Conservation (phyloP, 1,139 yeast species). For the Pneumocystis murina region DNA sequence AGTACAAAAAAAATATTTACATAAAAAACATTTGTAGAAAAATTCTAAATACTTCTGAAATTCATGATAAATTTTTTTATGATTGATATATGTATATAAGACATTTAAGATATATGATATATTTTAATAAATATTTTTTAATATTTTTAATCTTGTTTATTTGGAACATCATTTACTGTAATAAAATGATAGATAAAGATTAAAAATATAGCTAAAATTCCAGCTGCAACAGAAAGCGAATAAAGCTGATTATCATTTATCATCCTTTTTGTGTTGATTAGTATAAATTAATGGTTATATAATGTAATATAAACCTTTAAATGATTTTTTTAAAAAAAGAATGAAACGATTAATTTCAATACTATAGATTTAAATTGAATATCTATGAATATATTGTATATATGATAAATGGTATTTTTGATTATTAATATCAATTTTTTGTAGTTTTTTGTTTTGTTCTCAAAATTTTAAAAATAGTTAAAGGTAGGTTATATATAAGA, state of each 20-base stretch:
- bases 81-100: background rate
- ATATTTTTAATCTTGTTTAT: background rate
- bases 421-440: background rate
- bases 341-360: background rate
- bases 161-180: background rate
- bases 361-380: background rate
- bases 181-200: background rate
- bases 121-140: background rate
- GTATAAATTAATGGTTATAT: background rate
- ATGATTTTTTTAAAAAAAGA: background rate
- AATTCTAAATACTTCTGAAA: background rate
- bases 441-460: background rate
- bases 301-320: background rate
- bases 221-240: background rate
- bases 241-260: background rate
- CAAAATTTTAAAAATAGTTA: no score
- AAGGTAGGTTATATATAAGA: no score
- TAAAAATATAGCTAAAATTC: background rate
- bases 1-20: no score
- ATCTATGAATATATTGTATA: background rate
- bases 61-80: background rate
- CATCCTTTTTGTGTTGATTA: background rate
- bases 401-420: background rate
- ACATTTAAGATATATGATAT: background rate
- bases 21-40: no score